Conservation (phyloP, 345 rosid genomes). For the Cardiospermum halicacabum region DNA sequence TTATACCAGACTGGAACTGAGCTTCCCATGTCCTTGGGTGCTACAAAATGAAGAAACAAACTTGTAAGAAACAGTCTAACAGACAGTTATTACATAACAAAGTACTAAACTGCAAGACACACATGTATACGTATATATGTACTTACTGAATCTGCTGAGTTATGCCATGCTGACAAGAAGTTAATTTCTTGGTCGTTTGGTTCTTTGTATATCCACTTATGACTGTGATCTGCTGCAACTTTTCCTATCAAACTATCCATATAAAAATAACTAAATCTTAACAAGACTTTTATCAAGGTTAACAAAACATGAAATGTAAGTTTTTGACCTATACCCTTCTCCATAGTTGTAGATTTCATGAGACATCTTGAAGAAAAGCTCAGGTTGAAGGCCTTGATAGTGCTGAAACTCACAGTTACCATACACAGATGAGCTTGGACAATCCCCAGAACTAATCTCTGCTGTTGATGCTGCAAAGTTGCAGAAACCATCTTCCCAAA, state of each 20-base stretch:
- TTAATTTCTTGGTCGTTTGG: constrained; percentile 89
- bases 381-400: constrained; percentile 90
- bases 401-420: constrained; percentile 66
- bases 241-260: constrained; percentile 80
- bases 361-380: constrained; percentile 98
- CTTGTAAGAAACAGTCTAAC: background rate
- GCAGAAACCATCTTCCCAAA: constrained; percentile 99
- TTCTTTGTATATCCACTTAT: constrained; percentile 94
- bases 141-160: constrained; percentile 88
- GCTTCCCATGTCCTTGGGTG: constrained; percentile 99
- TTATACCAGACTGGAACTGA: constrained; percentile 91
- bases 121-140: background rate
- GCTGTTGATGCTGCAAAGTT: constrained; percentile 80
- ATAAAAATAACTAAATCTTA: too few relatives aligned
- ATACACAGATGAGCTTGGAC: constrained; percentile 47
- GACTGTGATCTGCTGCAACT: constrained; percentile 94
- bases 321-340: constrained; percentile 71
- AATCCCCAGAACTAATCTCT: constrained; percentile 47
- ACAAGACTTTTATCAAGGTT: too few relatives aligned
- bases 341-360: constrained; percentile 99
- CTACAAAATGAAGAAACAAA: constrained; percentile 35
- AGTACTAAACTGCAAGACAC: background rate
- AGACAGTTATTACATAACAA: background rate
- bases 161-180: constrained; percentile 94
- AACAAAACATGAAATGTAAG: background rate